phyloP scores from a whole-genome alignment of 148 eudicot genomes.

The Polygonum aviculare region DNA sequence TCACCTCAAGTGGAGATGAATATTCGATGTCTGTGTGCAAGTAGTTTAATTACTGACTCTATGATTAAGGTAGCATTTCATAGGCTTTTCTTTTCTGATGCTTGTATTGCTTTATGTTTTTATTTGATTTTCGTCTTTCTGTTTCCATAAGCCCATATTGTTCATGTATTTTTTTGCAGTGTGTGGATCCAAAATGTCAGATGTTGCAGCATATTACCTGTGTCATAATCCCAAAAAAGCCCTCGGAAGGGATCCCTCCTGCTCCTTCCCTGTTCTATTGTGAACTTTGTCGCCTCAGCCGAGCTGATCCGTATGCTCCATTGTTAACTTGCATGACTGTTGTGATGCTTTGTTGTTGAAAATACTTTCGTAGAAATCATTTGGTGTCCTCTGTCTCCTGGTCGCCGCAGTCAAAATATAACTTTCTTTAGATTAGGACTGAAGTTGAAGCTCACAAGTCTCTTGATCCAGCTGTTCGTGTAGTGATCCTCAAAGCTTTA shows the following conservation, averaged over 20 bases:
- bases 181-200: constrained; percentile 54
- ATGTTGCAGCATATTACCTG: constrained; percentile 65
- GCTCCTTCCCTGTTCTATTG: constrained; percentile 49
- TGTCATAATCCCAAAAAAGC: constrained; percentile 58
- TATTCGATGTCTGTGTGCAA: constrained; percentile 73
- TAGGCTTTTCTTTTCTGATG: neutral
- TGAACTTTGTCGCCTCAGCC: constrained; percentile 61
- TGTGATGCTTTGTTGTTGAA: neutral
- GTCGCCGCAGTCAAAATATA: too few relatives aligned
- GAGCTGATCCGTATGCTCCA: constrained; percentile 69
- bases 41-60: constrained; percentile 42
- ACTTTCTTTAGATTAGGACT: constrained; percentile 31
- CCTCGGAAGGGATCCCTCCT: constrained; percentile 42
- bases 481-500: constrained; percentile 75
- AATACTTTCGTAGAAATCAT: neutral
- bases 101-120: neutral
- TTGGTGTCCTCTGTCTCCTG: too few relatives aligned
- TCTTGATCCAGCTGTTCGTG: constrained; percentile 83
- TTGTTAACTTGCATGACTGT: neutral
- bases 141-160: neutral
- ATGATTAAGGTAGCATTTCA: constrained; percentile 41
- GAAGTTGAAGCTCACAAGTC: constrained; percentile 73
- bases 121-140: neutral
- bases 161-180: constrained; percentile 29
- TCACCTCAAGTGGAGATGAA: constrained; percentile 27